Evolutionary conservation across 768 basidiomycete species (phyloP), one percentile per base, ranked within the genome.

Genomic region (Sporobolomyces phaffii): DNA sequence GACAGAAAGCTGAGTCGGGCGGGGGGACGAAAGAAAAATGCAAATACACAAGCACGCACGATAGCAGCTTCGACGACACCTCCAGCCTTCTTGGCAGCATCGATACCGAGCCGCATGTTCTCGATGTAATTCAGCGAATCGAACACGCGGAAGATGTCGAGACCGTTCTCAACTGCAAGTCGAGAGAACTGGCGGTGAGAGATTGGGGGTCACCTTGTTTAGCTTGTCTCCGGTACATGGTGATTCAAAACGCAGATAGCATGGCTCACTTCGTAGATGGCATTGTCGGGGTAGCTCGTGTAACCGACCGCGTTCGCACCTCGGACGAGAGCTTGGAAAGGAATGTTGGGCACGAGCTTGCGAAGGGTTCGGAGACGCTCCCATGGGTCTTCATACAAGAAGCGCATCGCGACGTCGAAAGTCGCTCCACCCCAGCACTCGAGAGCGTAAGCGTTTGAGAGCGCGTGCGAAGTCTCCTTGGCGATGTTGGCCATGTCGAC

Each of bases 351-450:
- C 3, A 99, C 96, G 65, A 98, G 82, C 79, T 91, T 91, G 70
- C 96, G 86, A 63, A 99, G 84, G 20, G 88, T 87, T 70, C 96
- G 86, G 80, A 99, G 80, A 72, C 96, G 86, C 77, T 98, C 96
- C 96, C 96, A 99, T 73, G 96, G 96, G 79, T 99, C 96, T 78
- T 99, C 96, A 77, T 99, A 98, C 77, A 99, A 80, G 87, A 99
- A 98, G 50, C 94, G 87, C 92, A 97, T 96, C 28, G 94, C 89
- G 56, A 99, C 94, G 78, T 98, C 94, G 76, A 99, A 99, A 3
- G 96, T 98, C 41, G 94, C 93, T 22, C 74, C 74, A 75, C 96
- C 96, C 96, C 96, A 99, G 82, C 93, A 97, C 78, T 99, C 96
- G 69, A 99, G 80, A 77, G 89, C 89, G 81, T 91, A 99, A 11